phyloP scores from a whole-genome alignment of 106 monocot genomes.

The Posidonia australis region DNA sequence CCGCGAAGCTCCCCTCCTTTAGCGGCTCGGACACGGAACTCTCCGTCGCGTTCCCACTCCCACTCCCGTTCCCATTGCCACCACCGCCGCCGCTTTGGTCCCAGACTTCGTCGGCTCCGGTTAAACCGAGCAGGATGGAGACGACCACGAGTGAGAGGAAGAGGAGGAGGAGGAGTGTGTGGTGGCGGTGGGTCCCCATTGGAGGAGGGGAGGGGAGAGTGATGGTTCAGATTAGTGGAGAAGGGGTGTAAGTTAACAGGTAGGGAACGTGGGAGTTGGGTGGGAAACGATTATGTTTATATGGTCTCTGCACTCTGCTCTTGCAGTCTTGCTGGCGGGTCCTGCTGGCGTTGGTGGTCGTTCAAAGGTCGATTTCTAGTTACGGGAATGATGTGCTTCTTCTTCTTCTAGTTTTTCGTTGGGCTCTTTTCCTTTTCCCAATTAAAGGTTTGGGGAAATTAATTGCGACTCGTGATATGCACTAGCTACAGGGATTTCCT shows the following conservation, averaged over 20 bases:
- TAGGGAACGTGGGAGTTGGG: too few species aligned
- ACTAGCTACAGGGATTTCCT: too few species aligned
- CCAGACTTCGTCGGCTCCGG: constrained; percentile 1
- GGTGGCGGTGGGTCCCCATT: background rate
- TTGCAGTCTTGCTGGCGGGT: too few species aligned
- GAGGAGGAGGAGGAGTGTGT: background rate
- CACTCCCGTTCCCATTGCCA: background rate
- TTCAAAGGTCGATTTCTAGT: too few species aligned
- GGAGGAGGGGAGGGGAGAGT: background rate
- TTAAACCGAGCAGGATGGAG: background rate
- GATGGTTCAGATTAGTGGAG: background rate
- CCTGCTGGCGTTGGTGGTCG: too few species aligned
- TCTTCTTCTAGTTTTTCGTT: too few species aligned
- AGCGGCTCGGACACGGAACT: constrained; percentile 6
- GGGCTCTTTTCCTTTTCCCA: too few species aligned
- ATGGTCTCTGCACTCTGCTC: too few species aligned
- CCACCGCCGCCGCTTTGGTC: constrained; percentile 3
- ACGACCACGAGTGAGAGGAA: background rate
- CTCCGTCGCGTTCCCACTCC: constrained; percentile 6
- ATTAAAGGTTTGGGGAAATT: too few species aligned
- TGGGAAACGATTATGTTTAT: too few species aligned
- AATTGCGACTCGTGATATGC: too few species aligned
- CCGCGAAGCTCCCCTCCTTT: constrained; percentile 76
- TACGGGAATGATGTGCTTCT: too few species aligned
- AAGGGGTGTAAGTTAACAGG: background rate